Base-by-base conservation (phyloP, 257 asterid species). In the Primulina eburnea region DNA sequence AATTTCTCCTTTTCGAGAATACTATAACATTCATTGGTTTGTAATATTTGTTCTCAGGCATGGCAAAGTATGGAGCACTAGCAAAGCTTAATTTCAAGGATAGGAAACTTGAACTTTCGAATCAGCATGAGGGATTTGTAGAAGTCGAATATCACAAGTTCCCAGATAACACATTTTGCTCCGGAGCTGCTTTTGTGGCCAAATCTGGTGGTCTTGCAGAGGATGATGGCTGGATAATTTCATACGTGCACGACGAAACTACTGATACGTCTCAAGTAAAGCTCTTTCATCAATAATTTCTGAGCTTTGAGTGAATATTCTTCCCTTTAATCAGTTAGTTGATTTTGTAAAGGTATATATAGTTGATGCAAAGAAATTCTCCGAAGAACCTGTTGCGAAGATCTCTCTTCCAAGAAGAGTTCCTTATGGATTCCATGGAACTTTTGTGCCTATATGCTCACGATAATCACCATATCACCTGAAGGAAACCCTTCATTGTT, bases 351-450 rank as follows among this genome's bases (percentile, higher is more conserved):
- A 85, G 96, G 96, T 82, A 2, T 74, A 75, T 57, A 68, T 87
- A 34, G 63, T 87, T 47, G 91, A 89, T 74, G 81, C 93, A 34
- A 85, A 79, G 78, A 72, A 76, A 6, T 67, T 89, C 58, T 56
- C 84, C 0, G 24, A 33, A 10, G 80, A 80, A 58, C 86, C 93
- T 0, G 62, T 83, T 14, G 86, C 86, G 10, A 81, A 57, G 34
- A 80, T 85, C 2, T 75, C 76, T 2, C 81, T 87, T 34, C 88
- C 89, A 9, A 60, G 73, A 0, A 81, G 93, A 73, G 93, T 89
- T 53, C 96, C 96, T 47, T 89, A 87, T 40, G 96, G 91, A 33
- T 87, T 85, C 68, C 96, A 87, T 75, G 90, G 91, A 71, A 75
- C 87, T 60, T 89, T 83, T 66, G 5, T 84, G 58, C 71, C 83